Conservation (phyloP, 2,329 filamentous ascomycete species). For the Colletotrichum siamense region DNA sequence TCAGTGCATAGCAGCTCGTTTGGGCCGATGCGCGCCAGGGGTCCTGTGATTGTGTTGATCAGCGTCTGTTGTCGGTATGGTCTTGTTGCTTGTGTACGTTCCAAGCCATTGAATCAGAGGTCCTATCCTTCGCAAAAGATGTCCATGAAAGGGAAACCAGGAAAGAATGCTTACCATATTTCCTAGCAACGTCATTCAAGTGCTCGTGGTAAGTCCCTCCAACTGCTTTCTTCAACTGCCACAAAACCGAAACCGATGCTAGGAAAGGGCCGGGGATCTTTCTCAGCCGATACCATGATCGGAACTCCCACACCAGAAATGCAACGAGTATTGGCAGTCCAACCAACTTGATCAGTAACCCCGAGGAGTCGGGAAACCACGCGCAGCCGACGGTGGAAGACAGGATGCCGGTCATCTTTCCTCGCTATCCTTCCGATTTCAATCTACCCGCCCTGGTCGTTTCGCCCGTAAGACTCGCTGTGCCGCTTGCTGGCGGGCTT, state of each 20-base stretch:
- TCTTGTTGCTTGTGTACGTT: not conserved
- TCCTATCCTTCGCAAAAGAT: not conserved
- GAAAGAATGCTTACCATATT: not conserved
- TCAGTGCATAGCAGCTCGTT: constrained; percentile 46
- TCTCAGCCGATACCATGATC: constrained; percentile 32
- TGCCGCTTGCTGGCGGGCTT: not conserved
- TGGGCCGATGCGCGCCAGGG: constrained; percentile 47
- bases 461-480: not conserved
- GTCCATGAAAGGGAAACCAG: not conserved
- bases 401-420: not conserved
- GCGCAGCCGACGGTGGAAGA: not conserved
- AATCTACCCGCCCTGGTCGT: not conserved
- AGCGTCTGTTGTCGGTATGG: constrained; percentile 8
- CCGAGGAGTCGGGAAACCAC: not conserved
- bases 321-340: not conserved
- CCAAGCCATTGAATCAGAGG: not conserved
- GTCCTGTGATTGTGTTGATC: constrained; percentile 25
- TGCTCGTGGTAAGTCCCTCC: constrained; percentile 29
- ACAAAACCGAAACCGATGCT: constrained; percentile 28
- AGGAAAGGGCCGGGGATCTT: constrained; percentile 33
- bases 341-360: not conserved
- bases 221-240: constrained; percentile 30
- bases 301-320: constrained; percentile 19
- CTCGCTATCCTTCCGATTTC: not conserved
- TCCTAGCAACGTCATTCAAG: constrained; percentile 29